Base-by-base conservation (phyloP, 2,329 filamentous ascomycete genomes). In the Xylaria sp. region DNA sequence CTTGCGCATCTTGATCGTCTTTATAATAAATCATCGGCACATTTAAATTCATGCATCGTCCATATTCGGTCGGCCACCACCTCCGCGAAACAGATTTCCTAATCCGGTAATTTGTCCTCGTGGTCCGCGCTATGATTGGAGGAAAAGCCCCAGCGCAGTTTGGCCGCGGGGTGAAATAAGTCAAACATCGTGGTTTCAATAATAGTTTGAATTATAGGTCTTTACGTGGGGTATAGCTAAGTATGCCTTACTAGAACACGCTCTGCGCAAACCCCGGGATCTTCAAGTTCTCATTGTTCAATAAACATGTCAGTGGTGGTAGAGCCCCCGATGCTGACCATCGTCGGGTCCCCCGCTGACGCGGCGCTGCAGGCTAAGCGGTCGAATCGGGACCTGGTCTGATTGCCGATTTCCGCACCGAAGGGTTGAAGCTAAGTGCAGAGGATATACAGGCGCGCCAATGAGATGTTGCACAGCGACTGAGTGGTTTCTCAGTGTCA, bases 91-190 rank as follows among this genome's bases (percentile, higher is more conserved):
- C 41, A 7, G 1, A 50, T 65, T 66, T 12, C 70, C 66, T 37
- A 57, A 70, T 72, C 48, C 13, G 41, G 68, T 23, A 69, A 54
- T 65, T 57, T 46, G 15, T 46, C 39, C n/a, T 37, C 46, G 8
- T 25, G 34, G 28, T 12, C 23, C 37, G 50, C 23, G 15, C 44
- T 2, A 7, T 72, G 63, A 69, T 70, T 72, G 70, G 70, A 68
- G 68, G 68, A 68, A 70, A 70, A 37, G 13, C 18, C 13, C n/a
- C 18, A 10, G 18, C 13, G 39, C 12, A 70, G 54, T 60, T 71
- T 63, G 69, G 25, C 67, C 65, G 67, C 18, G 20, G 50, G 13
- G 10, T 2, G 31, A 20, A 46, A 31, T 28, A 31, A 28, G 39
- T 44, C 10, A 31, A 20, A 23, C 39, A 46, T 20, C n/a, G 12